Base-by-base conservation (phyloP, 441 rosid genomes). In the Dalechampia spathulata region DNA sequence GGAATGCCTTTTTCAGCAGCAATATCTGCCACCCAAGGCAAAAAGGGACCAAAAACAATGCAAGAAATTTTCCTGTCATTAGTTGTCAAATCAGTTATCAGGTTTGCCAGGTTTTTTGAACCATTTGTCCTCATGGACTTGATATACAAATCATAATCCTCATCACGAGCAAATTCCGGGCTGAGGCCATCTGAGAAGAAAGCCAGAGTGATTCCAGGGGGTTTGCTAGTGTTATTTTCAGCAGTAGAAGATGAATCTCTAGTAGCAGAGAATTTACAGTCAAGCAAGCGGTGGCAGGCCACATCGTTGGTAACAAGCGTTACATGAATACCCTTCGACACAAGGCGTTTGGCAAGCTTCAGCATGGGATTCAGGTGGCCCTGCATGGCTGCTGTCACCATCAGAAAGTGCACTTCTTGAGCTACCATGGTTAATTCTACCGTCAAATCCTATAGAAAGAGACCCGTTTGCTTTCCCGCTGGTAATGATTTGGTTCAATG, bases 341-440 rank as follows among this genome's bases (percentile, higher is more conserved):
- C 90, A 25, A 86, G 68, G 55, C 73, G 79, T 69, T 79, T 74
- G 34, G 87, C 90, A 2, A 86, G 87, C 54, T 83, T 66, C 6
- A 83, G 78, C 42, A 79, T 83, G 9, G 94, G 86, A 61, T 79
- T 86, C 5, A 81, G 74, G 39, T 81, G 90, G 54, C 90, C 90
- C 48, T 83, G 90, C 13, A 81, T 80, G 0, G 84, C 80, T 66
- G 78, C 72, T 1, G 94, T 81, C 16, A 86, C 79, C 9, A 86
- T 70, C 54, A 86, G 57, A 14, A 83, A 73, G 50, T 86, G 83
- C 7, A 73, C 68, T 44, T 61, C 54, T 30, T 30, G 5, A 46
- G 23, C 58, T 32, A 6, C 61, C 85, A 62, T 52, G 4, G 4
- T 30, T 4, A 30, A 30, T 30, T 30, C 4, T 30, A 4, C 8